Evolutionary conservation across 1,284 basidiomycete genomes (phyloP).

Genomic region (Papiliotrema flavescens): DNA sequence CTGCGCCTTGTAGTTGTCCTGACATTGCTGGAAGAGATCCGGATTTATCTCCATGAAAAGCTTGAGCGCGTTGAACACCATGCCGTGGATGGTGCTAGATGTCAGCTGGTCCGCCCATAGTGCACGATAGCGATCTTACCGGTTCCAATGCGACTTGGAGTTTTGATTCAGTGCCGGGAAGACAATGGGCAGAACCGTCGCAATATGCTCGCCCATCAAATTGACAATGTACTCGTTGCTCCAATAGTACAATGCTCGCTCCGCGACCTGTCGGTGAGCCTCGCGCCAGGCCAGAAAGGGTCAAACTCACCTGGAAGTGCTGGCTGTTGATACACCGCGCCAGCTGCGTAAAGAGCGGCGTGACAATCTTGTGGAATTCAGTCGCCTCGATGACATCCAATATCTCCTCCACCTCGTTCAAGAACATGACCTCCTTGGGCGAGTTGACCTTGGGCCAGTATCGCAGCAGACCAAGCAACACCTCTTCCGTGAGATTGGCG

Average conservation of each 20-base stretch:
- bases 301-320: constrained; percentile 76
- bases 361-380: constrained; percentile 96
- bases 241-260: constrained; percentile 91
- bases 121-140: constrained; percentile 56
- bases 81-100: constrained; percentile 91
- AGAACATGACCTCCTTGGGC: constrained; percentile 99
- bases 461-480: constrained; percentile 87
- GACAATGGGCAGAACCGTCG: constrained; percentile 87
- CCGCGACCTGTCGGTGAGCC: constrained; percentile 61
- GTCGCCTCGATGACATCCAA: constrained; percentile 95
- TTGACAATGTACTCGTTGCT: constrained; percentile 99
- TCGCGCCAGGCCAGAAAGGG: neutral
- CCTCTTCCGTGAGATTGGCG: constrained; percentile 85
- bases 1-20: constrained; percentile 89
- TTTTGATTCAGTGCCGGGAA: constrained; percentile 98
- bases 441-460: constrained; percentile 99
- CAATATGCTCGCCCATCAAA: constrained; percentile 95
- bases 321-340: constrained; percentile 98
- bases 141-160: constrained; percentile 97
- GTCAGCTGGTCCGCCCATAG: constrained; percentile 4
- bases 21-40: constrained; percentile 87
- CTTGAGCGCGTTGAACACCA: constrained; percentile 98
- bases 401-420: constrained; percentile 99
- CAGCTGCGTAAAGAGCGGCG: constrained; percentile 90
- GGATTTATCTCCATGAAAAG: constrained; percentile 99